Evolutionary conservation across 768 basidiomycete genomes (phyloP), one percentile per base, ranked within the genome.

Genomic region (Exsudoporus frostii): DNA sequence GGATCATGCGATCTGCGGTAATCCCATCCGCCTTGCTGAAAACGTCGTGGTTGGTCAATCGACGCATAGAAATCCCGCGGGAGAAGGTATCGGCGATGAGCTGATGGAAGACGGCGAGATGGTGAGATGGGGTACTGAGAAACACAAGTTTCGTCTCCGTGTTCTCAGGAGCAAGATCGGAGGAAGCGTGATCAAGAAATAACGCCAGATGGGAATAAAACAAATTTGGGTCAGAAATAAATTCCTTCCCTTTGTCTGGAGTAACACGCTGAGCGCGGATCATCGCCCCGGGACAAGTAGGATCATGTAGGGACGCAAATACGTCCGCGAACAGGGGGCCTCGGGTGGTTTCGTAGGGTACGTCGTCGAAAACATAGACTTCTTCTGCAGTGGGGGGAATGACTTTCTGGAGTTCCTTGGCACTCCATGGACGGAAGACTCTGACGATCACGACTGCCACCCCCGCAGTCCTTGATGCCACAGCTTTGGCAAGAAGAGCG

Each of bases 361-460:
- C 87, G 57, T 95, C 92, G 56, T 92, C 90, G 25, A 92, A 71
- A 53, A 95, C 86, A 61, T 90, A 79, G 7, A 95, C 73, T 24
- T 70, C 71, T 61, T 73, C 76, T 20, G 76, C 85, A 15, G 79
- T 79, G 7, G 74, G 47, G 7, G 92, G 92, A 32, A 95, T 64
- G 24, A 79, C 69, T 14, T 65, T 67, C 56, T 76, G 77, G 54
- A 96, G 76, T n/a, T 81, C 79, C 19, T 76, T 73, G 54, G 85
- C 82, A 62, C 81, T 75, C 93, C 93, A 94, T 22, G 93, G 90
- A 43, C 89, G 82, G 48, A 92, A 76, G n/a, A 91, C 84, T 56
- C 88, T 86, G 48, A 92, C 86, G 41, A 80, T 70, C 50, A 94
- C 74, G 1, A 86, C 77, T 3, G 84, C 91, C 10, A 92, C 68